Conservation (phyloP, 2,329 filamentous ascomycete species). For the Botryosphaeria dothidea region DNA sequence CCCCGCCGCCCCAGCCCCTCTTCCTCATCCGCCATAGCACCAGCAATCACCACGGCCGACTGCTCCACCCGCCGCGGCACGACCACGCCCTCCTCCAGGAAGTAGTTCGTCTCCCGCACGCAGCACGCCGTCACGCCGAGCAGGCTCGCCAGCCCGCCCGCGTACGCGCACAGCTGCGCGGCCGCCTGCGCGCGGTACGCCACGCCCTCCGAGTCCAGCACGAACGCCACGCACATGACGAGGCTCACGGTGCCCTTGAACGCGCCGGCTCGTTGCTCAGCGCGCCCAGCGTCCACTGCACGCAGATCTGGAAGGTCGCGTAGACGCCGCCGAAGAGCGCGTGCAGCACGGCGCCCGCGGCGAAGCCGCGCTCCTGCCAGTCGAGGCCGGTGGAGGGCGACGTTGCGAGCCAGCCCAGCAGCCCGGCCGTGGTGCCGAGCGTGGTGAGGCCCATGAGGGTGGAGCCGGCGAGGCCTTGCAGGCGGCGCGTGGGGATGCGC, state of each 20-base stretch:
- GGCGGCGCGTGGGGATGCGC: no score
- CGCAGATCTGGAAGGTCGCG: background rate
- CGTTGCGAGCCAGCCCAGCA: no score
- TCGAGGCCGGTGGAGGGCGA: no score
- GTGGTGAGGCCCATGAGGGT: no score
- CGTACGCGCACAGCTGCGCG: conserved; percentile 20
- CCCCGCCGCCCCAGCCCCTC: background rate
- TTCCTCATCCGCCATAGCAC: background rate
- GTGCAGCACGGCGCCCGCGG: no score
- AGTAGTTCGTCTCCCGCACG: conserved; percentile 27
- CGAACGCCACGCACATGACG: conserved; percentile 26
- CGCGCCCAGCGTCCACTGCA: conserved; percentile 21
- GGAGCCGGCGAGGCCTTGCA: no score
- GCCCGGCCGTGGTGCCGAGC: no score
- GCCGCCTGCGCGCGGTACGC: conserved; percentile 23
- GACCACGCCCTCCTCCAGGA: conserved; percentile 26
- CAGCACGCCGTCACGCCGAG: background rate
- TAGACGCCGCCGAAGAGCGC: no score
- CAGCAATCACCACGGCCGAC: background rate
- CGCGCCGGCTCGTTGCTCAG: no score
- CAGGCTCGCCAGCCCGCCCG: no score
- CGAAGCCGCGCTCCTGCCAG: no score
- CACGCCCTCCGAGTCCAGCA: conserved; percentile 25
- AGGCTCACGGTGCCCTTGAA: conserved; percentile 24
- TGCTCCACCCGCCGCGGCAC: conserved; percentile 24